A percentile compares a stretch with the other conserved stretches of the same genome.
phyloP scores from a whole-genome alignment of 306 rosid species.

The Trifolium subterraneum region DNA sequence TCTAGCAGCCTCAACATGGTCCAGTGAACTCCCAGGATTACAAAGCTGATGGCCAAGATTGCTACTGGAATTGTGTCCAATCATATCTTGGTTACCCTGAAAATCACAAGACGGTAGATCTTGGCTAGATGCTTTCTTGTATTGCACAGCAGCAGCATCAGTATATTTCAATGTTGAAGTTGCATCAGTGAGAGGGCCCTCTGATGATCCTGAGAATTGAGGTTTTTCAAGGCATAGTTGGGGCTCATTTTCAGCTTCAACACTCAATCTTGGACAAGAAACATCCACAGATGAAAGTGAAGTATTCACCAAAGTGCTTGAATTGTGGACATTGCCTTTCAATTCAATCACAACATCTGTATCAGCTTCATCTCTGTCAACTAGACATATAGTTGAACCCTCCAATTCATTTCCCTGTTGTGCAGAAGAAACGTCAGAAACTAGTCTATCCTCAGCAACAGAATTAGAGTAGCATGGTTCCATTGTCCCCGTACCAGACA shows the following conservation, averaged over 20 bases:
- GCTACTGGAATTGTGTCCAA: conserved; percentile 37
- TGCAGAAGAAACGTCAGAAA: conserved; percentile 45
- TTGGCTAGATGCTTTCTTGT: conserved; percentile 46
- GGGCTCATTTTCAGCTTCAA: conserved; percentile 45
- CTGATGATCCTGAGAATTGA: conserved; percentile 39
- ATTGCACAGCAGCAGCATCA: conserved; percentile 39
- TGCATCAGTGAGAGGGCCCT: conserved; percentile 44
- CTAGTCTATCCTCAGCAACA: conserved; percentile 49
- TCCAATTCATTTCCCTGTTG: conserved; percentile 41
- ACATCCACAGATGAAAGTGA: conserved; percentile 43
- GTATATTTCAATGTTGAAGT: conserved; percentile 35
- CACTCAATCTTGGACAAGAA: conserved; percentile 53
- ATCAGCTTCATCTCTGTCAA: conserved; percentile 45
- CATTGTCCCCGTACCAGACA: conserved; percentile 43
- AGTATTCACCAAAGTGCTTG: conserved; percentile 49
- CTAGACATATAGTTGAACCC: conserved; percentile 32
- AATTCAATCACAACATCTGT: conserved; percentile 39
- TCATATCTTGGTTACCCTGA: conserved; percentile 43
- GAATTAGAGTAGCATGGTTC: conserved; percentile 36
- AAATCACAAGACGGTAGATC: conserved; percentile 47
- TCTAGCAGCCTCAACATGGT: conserved; percentile 46
- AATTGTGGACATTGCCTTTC: conserved; percentile 45
- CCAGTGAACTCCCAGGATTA: conserved; percentile 37
- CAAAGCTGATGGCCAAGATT: conserved; percentile 47
- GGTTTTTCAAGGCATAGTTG: conserved; percentile 44